Conservation (phyloP, 495 filamentous ascomycete genomes). For the Pyronema domesticum region DNA sequence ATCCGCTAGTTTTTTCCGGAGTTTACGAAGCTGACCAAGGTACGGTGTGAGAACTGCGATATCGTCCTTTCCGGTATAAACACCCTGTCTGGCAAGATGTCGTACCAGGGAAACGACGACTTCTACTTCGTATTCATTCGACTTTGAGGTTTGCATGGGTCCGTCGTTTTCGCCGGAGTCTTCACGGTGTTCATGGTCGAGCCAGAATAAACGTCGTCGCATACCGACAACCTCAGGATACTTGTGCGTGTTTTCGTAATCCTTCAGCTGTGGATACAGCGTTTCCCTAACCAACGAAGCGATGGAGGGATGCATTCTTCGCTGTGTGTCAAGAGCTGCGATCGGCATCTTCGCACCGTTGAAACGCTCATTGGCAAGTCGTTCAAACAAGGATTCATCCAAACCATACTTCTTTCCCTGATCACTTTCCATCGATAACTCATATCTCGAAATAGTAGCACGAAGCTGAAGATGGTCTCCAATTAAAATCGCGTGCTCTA, state of each 20-base stretch:
- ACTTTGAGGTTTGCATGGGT: constrained; percentile 37
- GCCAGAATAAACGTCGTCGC: constrained; percentile 51
- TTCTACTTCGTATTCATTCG: constrained; percentile 50
- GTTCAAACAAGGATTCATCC: constrained; percentile 52
- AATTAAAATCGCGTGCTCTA: constrained; percentile 60
- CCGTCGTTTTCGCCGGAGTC: constrained; percentile 27
- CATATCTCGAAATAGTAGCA: constrained; percentile 49
- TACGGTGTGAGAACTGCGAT: constrained; percentile 72
- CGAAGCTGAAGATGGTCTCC: constrained; percentile 61
- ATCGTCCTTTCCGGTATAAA: constrained; percentile 39
- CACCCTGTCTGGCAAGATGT: constrained; percentile 55
- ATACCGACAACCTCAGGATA: constrained; percentile 50
- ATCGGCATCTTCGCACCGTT: constrained; percentile 33
- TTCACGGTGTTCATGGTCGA: constrained; percentile 47
- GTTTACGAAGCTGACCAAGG: constrained; percentile 47
- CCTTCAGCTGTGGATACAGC: constrained; percentile 46
- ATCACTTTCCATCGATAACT: constrained; percentile 40
- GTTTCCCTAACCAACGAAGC: constrained; percentile 40
- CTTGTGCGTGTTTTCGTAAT: constrained; percentile 32
- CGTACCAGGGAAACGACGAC: constrained; percentile 48
- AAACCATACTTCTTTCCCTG: constrained; percentile 40
- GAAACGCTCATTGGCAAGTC: constrained; percentile 35
- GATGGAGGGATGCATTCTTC: constrained; percentile 63
- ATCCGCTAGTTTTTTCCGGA: constrained; percentile 32
- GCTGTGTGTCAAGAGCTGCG: constrained; percentile 43